phyloP scores from a whole-genome alignment of 805 yeast species.

The Kodamaea sagamina region DNA sequence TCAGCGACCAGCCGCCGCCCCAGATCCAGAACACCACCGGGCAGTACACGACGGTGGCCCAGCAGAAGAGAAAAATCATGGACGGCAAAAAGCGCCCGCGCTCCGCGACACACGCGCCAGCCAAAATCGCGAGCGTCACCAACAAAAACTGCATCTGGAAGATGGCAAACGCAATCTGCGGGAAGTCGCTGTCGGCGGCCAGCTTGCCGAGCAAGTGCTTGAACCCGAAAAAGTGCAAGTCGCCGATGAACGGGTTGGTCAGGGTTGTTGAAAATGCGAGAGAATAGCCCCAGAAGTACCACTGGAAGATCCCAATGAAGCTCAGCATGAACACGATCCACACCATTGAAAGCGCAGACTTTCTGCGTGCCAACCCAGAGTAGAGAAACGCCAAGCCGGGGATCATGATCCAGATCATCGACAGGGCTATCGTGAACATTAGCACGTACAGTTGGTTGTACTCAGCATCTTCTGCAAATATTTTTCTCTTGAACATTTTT shows the following conservation, averaged over 20 bases:
- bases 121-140: constrained; percentile 88
- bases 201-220: constrained; percentile 60
- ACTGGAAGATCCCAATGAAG: constrained; percentile 75
- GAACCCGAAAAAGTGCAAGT: constrained; percentile 79
- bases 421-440: constrained; percentile 59
- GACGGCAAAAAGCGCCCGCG: constrained; percentile 88
- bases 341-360: constrained; percentile 83
- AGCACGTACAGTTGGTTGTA: constrained; percentile 31
- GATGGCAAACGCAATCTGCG: constrained; percentile 80
- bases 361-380: constrained; percentile 87
- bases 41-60: constrained; percentile 91
- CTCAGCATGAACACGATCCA: constrained; percentile 78
- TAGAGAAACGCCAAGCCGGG: constrained; percentile 93
- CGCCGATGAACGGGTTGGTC: constrained; percentile 83
- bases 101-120: constrained; percentile 87
- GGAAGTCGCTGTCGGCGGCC: constrained; percentile 52
- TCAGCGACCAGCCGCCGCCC: constrained; percentile 92
- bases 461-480: constrained; percentile 37
- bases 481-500: constrained; percentile 25
- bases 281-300: constrained; percentile 99
- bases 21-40: constrained; percentile 97
- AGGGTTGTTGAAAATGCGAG: constrained; percentile 83
- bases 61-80: constrained; percentile 75
- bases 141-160: constrained; percentile 91
- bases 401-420: constrained; percentile 84